These are phyloP conservation scores for Pisolithus orientalis DNA, from an alignment of 768 basidiomycete genomes.

Conservation along the genomic window DNA sequence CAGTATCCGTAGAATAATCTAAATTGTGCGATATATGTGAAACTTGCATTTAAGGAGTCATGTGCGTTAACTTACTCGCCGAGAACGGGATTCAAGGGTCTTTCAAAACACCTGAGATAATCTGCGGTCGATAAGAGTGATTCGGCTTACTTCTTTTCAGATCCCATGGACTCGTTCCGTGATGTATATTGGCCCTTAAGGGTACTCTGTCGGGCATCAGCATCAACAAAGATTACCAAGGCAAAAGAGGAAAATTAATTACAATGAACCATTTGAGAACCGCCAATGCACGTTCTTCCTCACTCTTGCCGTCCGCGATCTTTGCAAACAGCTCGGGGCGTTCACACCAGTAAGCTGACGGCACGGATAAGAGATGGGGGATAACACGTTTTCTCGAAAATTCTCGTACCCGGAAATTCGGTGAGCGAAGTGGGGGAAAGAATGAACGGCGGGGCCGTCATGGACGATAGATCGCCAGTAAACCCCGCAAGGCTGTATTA, in stretches of 20 bases:
- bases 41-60: neutral
- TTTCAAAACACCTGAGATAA: constrained; percentile 26
- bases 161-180: constrained; percentile 91
- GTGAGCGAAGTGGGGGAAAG: constrained; percentile 87
- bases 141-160: constrained; percentile 84
- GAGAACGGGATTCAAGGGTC: constrained; percentile 92
- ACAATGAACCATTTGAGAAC: constrained; percentile 97
- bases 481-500: constrained; percentile 67
- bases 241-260: constrained; percentile 1
- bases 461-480: constrained; percentile 79
- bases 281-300: constrained; percentile 67
- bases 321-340: constrained; percentile 84
- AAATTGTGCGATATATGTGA: constrained; percentile 3
- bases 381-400: neutral
- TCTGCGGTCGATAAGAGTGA: neutral
- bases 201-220: constrained; percentile 50
- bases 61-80: constrained; percentile 64
- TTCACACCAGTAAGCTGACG: constrained; percentile 92
- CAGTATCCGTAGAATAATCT: constrained; percentile 87
- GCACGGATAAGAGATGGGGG: constrained; percentile 3
- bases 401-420: constrained; percentile 74
- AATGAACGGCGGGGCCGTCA: constrained; percentile 89
- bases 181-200: constrained; percentile 95
- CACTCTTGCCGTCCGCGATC: constrained; percentile 70
- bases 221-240: constrained; percentile 2